A percentile compares a stretch with the other conserved stretches of the same genome.
phyloP scores from a whole-genome alignment of 2,329 filamentous ascomycete genomes.

The Hypoxylon sp. region DNA sequence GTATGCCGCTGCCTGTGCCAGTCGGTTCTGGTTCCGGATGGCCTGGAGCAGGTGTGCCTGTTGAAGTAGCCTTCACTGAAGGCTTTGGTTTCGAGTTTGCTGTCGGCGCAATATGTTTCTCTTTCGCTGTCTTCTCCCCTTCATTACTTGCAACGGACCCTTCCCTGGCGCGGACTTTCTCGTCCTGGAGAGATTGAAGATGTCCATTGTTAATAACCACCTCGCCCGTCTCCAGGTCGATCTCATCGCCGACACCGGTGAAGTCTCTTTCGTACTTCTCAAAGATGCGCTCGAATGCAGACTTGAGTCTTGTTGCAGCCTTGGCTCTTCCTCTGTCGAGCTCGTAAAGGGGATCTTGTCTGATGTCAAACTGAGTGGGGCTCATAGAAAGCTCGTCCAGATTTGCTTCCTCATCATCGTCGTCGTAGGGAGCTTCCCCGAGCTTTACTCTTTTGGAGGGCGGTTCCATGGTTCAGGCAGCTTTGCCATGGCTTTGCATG shows the following conservation, averaged over 20 bases:
- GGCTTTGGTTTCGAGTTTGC: conserved; percentile 28
- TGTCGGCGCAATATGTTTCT: conserved; percentile 37
- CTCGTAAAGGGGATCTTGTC: conserved; percentile 62
- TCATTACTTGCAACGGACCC: conserved; percentile 45
- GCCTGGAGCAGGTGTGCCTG: conserved; percentile 8
- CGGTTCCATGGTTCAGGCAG: conserved; percentile 59
- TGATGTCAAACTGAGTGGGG: conserved; percentile 56
- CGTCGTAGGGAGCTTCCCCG: conserved; percentile 50
- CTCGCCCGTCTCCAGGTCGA: conserved; percentile 81
- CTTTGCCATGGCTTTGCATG: conserved; percentile 16
- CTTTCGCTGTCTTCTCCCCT: conserved; percentile 47
- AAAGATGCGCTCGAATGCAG: conserved; percentile 88
- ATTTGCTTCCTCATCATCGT: conserved; percentile 49
- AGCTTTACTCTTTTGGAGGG: conserved; percentile 67
- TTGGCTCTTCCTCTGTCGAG: conserved; percentile 68
- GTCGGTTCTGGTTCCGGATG: conserved; percentile 1
- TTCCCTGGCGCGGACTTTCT: conserved; percentile 48
- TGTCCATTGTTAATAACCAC: conserved; percentile 94
- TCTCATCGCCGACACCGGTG: conserved; percentile 83
- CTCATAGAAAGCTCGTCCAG: conserved; percentile 58
- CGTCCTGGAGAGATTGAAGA: conserved; percentile 60
- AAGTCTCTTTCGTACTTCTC: conserved; percentile 88
- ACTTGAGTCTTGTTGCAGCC: conserved; percentile 77
- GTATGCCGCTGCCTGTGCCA: conserved; percentile 1
- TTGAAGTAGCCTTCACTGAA: conserved; percentile 16